Evolutionary conservation across 2,329 filamentous ascomycete genomes (phyloP), one percentile per base, ranked within the genome.

Genomic region (Colletotrichum costaricense): DNA sequence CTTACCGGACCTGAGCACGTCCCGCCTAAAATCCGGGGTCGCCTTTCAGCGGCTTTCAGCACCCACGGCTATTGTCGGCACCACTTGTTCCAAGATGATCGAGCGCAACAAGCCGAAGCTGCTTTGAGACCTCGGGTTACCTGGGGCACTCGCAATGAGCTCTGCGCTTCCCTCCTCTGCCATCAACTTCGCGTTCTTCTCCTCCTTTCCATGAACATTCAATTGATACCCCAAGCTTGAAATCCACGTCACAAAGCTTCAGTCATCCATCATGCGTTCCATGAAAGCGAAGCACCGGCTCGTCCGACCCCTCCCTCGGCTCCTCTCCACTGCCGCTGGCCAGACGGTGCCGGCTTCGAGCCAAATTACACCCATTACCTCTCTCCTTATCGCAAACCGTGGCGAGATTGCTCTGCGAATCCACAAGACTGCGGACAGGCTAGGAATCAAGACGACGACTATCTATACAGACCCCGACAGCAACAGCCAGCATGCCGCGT

Each of bases 331-430:
- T 42, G 72, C 72, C 14, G 63, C 68, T 26, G 72, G 62, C 16
- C 60, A 73, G 35, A 38, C 67, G 19, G 63, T 71, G 16, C 58
- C 70, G 19, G 71, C 74, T 35, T 70, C 74, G 24, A 72, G 68
- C 30, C 78, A 80, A 56, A 78, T 84, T 58, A 87, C 85, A 16
- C 88, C 90, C 35, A 90, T 92, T 76, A 92, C 91, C 68, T 97
- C 95, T 9, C 93, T 98, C 55, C 89, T 99, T 28, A 98, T 99
- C 81, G 97, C 97, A 67, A 99, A 99, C 82, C 93, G 97, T 78
- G 97, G 97, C 78, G 97, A 99, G 84, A 99, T 99, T 78, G 97
- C 97, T 63, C 88, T 99, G 81, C 94, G 97, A 77, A 97, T 99
- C 77, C 93, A 95, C 76, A 91, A 92, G 76, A 99, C 97, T 26